phyloP scores from a whole-genome alignment of 148 eudicot genomes.

The Amaranthus hypochondriacus region DNA sequence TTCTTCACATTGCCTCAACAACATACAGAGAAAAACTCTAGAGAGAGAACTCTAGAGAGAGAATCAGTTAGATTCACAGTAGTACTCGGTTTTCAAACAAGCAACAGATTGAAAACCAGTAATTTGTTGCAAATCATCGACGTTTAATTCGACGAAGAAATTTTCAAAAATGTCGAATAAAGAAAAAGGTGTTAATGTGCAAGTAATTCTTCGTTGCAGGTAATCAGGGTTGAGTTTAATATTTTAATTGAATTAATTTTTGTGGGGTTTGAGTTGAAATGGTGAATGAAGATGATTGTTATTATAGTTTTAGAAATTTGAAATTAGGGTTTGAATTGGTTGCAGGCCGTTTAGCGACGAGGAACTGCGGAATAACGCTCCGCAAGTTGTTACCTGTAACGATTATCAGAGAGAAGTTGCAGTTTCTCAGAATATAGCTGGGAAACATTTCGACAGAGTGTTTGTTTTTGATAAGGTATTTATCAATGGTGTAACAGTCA shows the following conservation, averaged over 20 bases:
- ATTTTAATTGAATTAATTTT: background rate
- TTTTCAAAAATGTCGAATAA: constrained; percentile 47
- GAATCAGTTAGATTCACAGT: background rate
- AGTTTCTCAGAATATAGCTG: constrained; percentile 88
- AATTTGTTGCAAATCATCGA: background rate
- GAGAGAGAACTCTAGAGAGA: constrained; percentile 14
- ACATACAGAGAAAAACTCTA: background rate
- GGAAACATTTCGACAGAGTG: constrained; percentile 79
- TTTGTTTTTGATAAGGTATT: constrained; percentile 88
- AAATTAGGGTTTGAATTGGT: background rate
- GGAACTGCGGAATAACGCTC: constrained; percentile 79
- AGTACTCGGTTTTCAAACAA: background rate
- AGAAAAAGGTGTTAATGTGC: constrained; percentile 90
- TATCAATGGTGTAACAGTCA: too few relatives aligned
- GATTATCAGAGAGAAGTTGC: constrained; percentile 85
- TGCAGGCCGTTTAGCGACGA: constrained; percentile 88
- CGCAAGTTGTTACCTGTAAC: constrained; percentile 85
- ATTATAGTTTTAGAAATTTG: background rate
- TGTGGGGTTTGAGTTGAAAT: background rate
- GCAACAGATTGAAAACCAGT: background rate
- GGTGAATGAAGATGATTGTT: background rate
- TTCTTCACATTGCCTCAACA: background rate
- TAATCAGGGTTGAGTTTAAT: constrained; percentile 2
- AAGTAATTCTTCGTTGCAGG: constrained; percentile 97
- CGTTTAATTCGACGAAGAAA: background rate